Percentiles rank a stretch among this genome's conserved stretches.
phyloP scores from a whole-genome alignment of 1,284 basidiomycete genomes.

The Xerocomus cyaneibrunnescens region DNA sequence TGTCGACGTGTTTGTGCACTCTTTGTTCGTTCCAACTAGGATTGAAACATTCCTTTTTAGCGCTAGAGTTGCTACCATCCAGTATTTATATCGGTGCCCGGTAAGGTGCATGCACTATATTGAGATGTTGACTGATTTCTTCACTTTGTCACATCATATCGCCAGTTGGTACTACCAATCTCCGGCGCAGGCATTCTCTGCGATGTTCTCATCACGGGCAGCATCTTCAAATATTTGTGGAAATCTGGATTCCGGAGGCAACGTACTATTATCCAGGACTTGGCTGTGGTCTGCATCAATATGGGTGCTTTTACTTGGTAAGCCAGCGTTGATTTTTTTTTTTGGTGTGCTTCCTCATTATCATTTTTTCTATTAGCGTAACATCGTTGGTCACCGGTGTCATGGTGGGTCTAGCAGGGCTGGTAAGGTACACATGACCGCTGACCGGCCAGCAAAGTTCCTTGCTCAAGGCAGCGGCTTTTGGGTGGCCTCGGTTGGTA shows the following conservation, averaged over 20 bases:
- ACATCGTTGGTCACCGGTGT: not conserved
- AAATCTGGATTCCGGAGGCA: constrained; percentile 9
- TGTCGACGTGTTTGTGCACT: constrained; percentile 7
- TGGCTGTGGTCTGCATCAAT: constrained; percentile 7
- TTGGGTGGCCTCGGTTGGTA: constrained; percentile 6
- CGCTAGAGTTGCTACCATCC: constrained; percentile 3
- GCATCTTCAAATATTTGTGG: constrained; percentile 16
- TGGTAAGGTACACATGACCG: too few species aligned
- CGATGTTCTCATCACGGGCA: constrained; percentile 6
- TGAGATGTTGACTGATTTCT: not conserved
- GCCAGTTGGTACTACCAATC: constrained; percentile 3
- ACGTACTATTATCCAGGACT: constrained; percentile 6
- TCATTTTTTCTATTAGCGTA: not conserved
- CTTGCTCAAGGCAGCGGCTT: not conserved
- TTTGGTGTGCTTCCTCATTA: not conserved
- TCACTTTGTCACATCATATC: not conserved
- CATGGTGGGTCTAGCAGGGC: not conserved
- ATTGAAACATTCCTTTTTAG: constrained; percentile 1
- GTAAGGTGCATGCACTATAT: not conserved
- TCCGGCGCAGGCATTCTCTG: not conserved
- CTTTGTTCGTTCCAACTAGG: not conserved
- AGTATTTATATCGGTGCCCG: constrained; percentile 9
- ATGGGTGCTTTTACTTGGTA: constrained; percentile 12
- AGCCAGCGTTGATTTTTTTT: not conserved
- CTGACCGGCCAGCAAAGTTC: constrained; percentile 1